Conservation (phyloP, 2,329 filamentous ascomycete species). For the Cordyceps pruinosa region DNA sequence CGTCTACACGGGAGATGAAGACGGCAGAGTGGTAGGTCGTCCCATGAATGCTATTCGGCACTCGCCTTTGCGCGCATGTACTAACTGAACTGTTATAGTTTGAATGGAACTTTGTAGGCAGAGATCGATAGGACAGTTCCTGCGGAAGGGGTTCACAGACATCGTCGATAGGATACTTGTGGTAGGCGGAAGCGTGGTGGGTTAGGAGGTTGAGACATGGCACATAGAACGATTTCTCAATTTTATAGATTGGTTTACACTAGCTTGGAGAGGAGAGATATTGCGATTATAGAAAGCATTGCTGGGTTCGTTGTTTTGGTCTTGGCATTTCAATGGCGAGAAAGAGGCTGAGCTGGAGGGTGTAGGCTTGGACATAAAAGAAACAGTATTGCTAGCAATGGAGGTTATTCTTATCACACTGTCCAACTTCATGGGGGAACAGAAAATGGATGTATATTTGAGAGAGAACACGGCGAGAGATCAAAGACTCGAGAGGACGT, state of each 20-base stretch:
- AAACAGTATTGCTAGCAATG: neutral
- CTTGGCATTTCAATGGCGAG: neutral
- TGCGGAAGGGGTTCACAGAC: neutral
- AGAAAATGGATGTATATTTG: neutral
- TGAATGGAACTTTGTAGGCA: constrained; percentile 55
- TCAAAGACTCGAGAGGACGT: neutral
- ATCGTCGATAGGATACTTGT: neutral
- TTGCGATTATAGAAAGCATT: neutral
- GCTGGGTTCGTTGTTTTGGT: neutral
- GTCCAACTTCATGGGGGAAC: neutral
- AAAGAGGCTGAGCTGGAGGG: too few relatives aligned
- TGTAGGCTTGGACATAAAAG: neutral
- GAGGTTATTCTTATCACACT: neutral
- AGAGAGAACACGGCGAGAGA: neutral
- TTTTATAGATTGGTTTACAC: neutral
- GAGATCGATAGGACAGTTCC: constrained; percentile 43
- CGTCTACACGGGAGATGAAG: constrained; percentile 91
- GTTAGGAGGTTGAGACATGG: neutral
- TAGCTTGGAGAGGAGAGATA: neutral
- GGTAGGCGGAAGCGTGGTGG: too few relatives aligned
- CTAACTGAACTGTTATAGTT: constrained; percentile 36
- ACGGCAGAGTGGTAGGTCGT: constrained; percentile 68
- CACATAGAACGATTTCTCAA: neutral
- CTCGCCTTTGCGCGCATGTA: neutral
- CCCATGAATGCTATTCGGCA: neutral